A percentile compares a stretch with the other conserved stretches of the same genome.
Conservation (phyloP, 352 stramenopile genomes). For the Pythium utonaiense region DNA sequence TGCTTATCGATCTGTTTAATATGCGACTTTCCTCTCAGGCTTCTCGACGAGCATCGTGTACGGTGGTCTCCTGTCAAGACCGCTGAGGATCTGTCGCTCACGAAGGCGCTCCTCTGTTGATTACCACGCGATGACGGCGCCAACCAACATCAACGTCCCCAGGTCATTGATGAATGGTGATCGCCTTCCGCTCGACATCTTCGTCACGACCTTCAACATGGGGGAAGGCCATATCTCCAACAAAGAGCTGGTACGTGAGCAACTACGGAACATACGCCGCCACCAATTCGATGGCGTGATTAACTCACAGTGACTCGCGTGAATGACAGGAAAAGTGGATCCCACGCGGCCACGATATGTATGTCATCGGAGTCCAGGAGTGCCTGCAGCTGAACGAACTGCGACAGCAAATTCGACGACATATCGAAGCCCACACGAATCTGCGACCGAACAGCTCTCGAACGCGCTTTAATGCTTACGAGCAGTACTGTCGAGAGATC, state of each 20-base stretch:
- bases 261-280: neutral
- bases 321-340: constrained; percentile 71
- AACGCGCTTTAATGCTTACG: constrained; percentile 23
- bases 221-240: constrained; percentile 60
- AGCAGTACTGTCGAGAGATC: constrained; percentile 74
- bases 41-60: constrained; percentile 69
- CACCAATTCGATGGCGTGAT: too few relatives aligned
- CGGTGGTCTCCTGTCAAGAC: constrained; percentile 12
- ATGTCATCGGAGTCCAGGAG: constrained; percentile 87
- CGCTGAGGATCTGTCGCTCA: constrained; percentile 14
- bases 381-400: constrained; percentile 77
- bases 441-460: constrained; percentile 21
- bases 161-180: constrained; percentile 29
- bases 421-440: constrained; percentile 52
- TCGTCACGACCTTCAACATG: constrained; percentile 86
- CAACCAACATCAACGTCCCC: constrained; percentile 30
- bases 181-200: constrained; percentile 56
- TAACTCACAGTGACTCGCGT: neutral
- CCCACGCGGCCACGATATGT: constrained; percentile 72
- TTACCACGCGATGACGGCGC: constrained; percentile 36
- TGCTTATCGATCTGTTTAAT: too few relatives aligned
- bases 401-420: constrained; percentile 46
- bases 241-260: constrained; percentile 30
- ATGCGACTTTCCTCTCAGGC: constrained; percentile 23
- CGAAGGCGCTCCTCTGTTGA: constrained; percentile 12